phyloP scores from a whole-genome alignment of 257 asterid species.

The Orobanche coerulescens region DNA sequence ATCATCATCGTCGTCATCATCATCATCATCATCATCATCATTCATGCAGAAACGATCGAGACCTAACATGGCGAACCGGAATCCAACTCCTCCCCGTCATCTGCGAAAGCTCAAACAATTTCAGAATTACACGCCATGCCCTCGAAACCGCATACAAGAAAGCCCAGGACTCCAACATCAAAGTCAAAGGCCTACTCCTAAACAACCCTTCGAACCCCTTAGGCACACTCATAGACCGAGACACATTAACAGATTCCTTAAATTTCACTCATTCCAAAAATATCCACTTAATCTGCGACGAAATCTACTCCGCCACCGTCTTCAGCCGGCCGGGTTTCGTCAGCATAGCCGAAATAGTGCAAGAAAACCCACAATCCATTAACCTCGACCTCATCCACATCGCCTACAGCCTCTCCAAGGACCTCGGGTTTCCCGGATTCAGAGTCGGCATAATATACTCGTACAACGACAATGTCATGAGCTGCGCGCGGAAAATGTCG shows the following conservation, averaged over 20 bases:
- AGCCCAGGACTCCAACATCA: slow-evolving; percentile 51
- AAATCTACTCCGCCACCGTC: slow-evolving; percentile 82
- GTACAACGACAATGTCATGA: slow-evolving; percentile 47
- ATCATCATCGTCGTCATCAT: no score
- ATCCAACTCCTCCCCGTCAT: slow-evolving; percentile 51
- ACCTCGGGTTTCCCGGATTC: slow-evolving; percentile 83
- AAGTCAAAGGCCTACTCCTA: slow-evolving; percentile 57
- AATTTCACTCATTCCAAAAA: slow-evolving; percentile 38
- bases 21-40: no score
- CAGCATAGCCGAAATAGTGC: slow-evolving; percentile 63
- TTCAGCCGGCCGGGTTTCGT: slow-evolving; percentile 50
- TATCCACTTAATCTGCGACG: slow-evolving; percentile 74
- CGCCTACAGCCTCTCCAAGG: slow-evolving; percentile 76
- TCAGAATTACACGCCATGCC: slow-evolving; percentile 48
- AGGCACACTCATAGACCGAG: slow-evolving; percentile 59
- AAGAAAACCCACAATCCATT: slow-evolving; percentile 21
- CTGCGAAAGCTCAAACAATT: slow-evolving; percentile 55
- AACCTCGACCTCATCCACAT: slow-evolving; percentile 58
- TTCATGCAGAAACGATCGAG: slow-evolving; percentile 66
- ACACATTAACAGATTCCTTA: slow-evolving; percentile 35
- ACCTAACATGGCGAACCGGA: slow-evolving; percentile 77
- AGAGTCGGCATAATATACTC: slow-evolving; percentile 71
- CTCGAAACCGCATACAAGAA: slow-evolving; percentile 52
- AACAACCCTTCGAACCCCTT: slow-evolving; percentile 86
- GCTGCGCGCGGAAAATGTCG: slow-evolving; percentile 71